Evolutionary conservation across 495 filamentous ascomycete species (phyloP).

Genomic region (Paragyromitra xinjiangensis): DNA sequence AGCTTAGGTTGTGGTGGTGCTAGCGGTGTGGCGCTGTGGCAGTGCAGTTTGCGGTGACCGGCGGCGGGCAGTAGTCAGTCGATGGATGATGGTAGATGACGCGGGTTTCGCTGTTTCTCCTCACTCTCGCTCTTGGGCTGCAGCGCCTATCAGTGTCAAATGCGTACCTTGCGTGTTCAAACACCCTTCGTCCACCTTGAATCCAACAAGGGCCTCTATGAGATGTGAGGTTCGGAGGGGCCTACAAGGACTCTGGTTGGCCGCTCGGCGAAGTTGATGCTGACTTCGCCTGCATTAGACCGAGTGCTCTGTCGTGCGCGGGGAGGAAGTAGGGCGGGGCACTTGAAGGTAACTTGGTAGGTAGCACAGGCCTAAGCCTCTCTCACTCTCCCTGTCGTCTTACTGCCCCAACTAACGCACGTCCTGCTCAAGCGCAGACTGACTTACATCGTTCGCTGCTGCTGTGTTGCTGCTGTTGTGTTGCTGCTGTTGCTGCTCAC

Average conservation of each 20-base stretch:
- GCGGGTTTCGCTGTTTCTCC: not conserved
- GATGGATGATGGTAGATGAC: not conserved
- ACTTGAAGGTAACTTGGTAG: conserved; percentile 32
- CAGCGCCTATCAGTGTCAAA: conserved; percentile 16
- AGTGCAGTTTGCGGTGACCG: conserved; percentile 31
- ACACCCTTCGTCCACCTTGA: conserved; percentile 3
- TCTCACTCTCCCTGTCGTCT: conserved; percentile 39
- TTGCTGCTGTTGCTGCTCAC: conserved; percentile 9
- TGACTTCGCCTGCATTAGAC: conserved; percentile 32
- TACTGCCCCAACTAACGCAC: conserved; percentile 36
- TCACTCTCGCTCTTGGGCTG: not conserved
- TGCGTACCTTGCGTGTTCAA: conserved; percentile 30
- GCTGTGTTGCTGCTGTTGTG: not conserved
- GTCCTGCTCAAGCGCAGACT: conserved; percentile 22
- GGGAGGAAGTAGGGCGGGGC: conserved; percentile 53
- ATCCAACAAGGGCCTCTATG: conserved; percentile 21
- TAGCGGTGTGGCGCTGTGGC: conserved; percentile 51
- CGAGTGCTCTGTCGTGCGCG: conserved; percentile 51
- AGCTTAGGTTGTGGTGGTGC: conserved; percentile 50
- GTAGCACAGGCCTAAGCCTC: conserved; percentile 43
- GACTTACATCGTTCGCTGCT: conserved; percentile 13
- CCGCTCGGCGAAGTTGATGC: conserved; percentile 19
- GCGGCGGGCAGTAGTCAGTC: not conserved
- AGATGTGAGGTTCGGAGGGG: conserved; percentile 17
- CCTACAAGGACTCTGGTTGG: conserved; percentile 34